Conservation (phyloP, 805 yeast genomes). For the Pichia paraexigua region DNA sequence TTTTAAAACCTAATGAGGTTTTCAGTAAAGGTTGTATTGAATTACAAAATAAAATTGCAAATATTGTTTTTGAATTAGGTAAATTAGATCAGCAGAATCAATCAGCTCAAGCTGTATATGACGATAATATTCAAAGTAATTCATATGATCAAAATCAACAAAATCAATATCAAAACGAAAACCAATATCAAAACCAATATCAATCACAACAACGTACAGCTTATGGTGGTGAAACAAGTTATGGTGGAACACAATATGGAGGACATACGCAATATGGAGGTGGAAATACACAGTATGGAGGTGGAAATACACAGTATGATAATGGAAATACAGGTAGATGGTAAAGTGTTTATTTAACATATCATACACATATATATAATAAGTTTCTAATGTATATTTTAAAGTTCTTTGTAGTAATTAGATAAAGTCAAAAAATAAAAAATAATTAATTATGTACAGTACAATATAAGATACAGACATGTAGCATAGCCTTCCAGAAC, state of each 20-base stretch:
- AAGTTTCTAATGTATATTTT: not conserved
- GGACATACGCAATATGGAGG: constrained; percentile 10
- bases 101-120: not conserved
- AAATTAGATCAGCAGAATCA: constrained; percentile 29
- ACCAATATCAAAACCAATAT: constrained; percentile 19
- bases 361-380: too few species aligned
- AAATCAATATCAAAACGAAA: constrained; percentile 21
- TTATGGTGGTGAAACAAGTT: constrained; percentile 10
- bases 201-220: constrained; percentile 8
- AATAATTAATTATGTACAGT: not conserved
- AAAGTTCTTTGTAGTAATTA: not conserved
- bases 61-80: constrained; percentile 65
- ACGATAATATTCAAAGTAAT: not conserved
- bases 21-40: constrained; percentile 78
- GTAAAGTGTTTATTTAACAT: constrained; percentile 10
- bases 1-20: constrained; percentile 82
- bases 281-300: constrained; percentile 12
- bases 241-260: constrained; percentile 15
- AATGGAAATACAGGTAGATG: constrained; percentile 27
- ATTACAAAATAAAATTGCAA: constrained; percentile 84
- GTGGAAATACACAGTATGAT: constrained; percentile 16
- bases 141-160: not conserved
- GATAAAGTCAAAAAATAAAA: not conserved
- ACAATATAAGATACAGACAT: too few species aligned
- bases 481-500: too few species aligned